These are phyloP conservation scores for Hortiboletus rubellus DNA, from an alignment of 1,284 basidiomycete species.

Conservation along the genomic window DNA sequence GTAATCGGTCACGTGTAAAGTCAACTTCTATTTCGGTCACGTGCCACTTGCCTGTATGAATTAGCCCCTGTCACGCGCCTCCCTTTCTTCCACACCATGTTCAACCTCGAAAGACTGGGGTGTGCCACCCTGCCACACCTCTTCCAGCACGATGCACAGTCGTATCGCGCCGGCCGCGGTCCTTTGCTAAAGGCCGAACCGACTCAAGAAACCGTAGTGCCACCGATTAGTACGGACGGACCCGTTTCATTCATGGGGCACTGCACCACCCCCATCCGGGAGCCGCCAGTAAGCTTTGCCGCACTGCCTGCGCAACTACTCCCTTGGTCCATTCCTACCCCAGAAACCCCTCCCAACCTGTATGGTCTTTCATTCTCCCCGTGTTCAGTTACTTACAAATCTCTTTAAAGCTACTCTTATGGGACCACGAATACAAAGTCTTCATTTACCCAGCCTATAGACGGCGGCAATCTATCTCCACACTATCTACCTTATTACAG, in stretches of 20 bases:
- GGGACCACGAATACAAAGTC: background rate
- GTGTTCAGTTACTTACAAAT: background rate
- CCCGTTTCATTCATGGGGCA: too few species aligned
- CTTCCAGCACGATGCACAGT: background rate
- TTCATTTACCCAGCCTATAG: background rate
- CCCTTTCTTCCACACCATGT: too few species aligned
- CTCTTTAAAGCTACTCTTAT: background rate
- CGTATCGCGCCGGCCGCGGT: background rate
- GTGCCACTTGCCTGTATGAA: conserved; percentile 18
- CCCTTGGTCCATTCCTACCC: background rate
- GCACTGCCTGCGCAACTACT: background rate
- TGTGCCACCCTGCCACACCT: background rate
- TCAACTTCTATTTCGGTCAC: conserved; percentile 28
- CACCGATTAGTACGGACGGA: too few species aligned
- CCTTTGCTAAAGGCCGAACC: background rate
- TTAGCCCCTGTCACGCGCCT: conserved; percentile 22
- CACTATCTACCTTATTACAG: conserved; percentile 1
- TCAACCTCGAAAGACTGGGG: too few species aligned
- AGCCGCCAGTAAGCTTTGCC: background rate
- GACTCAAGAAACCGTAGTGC: too few species aligned
- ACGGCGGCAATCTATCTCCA: background rate
- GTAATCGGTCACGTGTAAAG: conserved; percentile 32
- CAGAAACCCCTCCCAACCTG: background rate
- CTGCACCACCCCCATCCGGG: background rate
- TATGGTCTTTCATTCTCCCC: background rate